Evolutionary conservation across 2,329 filamentous ascomycete genomes (phyloP).

Genomic region (Talaromyces sp.): DNA sequence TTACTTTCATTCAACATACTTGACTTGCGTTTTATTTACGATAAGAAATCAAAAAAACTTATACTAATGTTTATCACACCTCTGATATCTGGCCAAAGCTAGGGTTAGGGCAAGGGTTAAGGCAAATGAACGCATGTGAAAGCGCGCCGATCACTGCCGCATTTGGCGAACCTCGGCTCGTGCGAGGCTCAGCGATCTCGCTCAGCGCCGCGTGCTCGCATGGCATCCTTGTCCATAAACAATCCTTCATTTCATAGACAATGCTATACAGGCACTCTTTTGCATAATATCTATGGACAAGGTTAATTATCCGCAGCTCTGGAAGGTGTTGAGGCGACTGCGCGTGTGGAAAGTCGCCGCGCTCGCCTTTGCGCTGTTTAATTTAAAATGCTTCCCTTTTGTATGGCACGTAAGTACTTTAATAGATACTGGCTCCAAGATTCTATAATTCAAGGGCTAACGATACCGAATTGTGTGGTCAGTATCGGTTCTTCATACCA

Average conservation of each 20-base stretch:
- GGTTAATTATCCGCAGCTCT: neutral
- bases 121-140: neutral
- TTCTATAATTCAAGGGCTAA: neutral
- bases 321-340: neutral
- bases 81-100: neutral
- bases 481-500: slow-evolving; percentile 7
- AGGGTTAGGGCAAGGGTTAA: neutral
- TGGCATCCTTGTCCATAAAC: neutral
- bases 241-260: neutral
- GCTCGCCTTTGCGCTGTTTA: slow-evolving; percentile 6
- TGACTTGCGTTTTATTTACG: neutral
- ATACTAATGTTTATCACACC: neutral
- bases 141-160: neutral
- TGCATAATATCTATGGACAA: neutral
- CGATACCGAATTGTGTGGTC: neutral
- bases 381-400: slow-evolving; percentile 10
- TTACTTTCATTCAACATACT: neutral
- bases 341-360: neutral
- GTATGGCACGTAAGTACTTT: slow-evolving; percentile 11
- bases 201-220: neutral
- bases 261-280: no score
- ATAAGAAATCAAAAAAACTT: neutral
- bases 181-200: neutral
- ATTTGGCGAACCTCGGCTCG: neutral
- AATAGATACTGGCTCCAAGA: neutral